These are phyloP conservation scores for Yamadazyma kanchanaburiensis DNA, from an alignment of 1,139 yeast species.

Conservation along the genomic window DNA sequence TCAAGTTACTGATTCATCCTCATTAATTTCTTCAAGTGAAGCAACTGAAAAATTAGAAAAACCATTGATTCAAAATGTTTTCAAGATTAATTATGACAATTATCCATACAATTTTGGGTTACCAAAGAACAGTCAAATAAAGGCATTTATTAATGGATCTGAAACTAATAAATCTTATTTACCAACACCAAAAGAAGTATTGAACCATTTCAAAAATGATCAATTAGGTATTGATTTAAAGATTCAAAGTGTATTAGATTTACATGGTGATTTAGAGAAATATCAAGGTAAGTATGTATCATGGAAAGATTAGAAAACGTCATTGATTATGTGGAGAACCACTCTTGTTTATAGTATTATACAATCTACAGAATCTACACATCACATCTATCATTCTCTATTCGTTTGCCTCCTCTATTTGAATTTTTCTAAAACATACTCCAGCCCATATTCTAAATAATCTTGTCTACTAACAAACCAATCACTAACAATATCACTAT, in stretches of 20 bases:
- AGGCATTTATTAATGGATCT: conserved; percentile 59
- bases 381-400: background rate
- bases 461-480: conserved; percentile 58
- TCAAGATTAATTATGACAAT: conserved; percentile 50
- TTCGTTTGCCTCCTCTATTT: conserved; percentile 20
- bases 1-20: conserved; percentile 20
- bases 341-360: conserved; percentile 1
- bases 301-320: conserved; percentile 42
- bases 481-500: conserved; percentile 44
- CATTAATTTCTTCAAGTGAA: conserved; percentile 19
- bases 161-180: conserved; percentile 63
- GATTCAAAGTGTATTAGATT: conserved; percentile 50
- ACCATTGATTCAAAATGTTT: conserved; percentile 43
- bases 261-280: conserved; percentile 60
- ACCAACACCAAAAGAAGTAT: conserved; percentile 64
- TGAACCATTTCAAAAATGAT: conserved; percentile 55
- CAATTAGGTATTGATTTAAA: conserved; percentile 66
- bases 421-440: conserved; percentile 52
- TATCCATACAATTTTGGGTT: conserved; percentile 82
- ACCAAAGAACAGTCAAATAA: conserved; percentile 63
- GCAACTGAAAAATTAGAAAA: conserved; percentile 28
- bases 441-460: conserved; percentile 60
- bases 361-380: conserved; percentile 1
- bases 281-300: conserved; percentile 57
- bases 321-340: conserved; percentile 1